Percentiles rank a stretch among this genome's conserved stretches.
phyloP scores from a whole-genome alignment of 176 grass and related monocot genomes.

The Aegilops speltoides region DNA sequence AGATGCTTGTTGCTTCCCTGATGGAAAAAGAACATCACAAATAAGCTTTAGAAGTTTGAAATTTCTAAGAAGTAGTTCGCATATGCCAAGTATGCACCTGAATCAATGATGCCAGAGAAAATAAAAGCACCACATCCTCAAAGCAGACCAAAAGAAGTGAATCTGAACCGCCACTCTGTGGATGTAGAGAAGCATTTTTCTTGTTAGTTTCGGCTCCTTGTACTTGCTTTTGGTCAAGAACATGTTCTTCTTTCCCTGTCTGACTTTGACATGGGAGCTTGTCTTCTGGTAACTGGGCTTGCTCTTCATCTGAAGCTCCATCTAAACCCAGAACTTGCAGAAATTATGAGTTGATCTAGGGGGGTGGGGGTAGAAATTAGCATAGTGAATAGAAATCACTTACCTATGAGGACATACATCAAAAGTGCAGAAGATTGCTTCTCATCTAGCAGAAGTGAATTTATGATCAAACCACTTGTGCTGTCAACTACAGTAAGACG shows the following conservation, averaged over 20 bases:
- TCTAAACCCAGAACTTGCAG: constrained; percentile 42
- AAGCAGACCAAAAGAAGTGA: constrained; percentile 77
- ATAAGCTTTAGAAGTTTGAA: constrained; percentile 25
- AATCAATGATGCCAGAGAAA: constrained; percentile 57
- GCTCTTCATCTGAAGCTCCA: constrained; percentile 37
- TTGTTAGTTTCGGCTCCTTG: constrained; percentile 37
- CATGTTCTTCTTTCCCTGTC: constrained; percentile 22
- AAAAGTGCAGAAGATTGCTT: constrained; percentile 62
- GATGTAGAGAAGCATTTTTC: constrained; percentile 34
- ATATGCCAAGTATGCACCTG: constrained; percentile 44
- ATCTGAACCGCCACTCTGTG: constrained; percentile 40
- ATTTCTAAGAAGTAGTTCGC: constrained; percentile 24
- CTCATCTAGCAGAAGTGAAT: constrained; percentile 52
- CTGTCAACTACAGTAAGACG: constrained; percentile 55
- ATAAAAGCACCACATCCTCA: constrained; percentile 58
- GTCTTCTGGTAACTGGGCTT: constrained; percentile 37
- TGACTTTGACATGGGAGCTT: constrained; percentile 30
- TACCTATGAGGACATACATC: constrained; percentile 84
- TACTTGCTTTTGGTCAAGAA: constrained; percentile 36
- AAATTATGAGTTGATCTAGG: constrained; percentile 31
- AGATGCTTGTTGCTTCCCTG: constrained; percentile 66
- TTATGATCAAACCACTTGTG: constrained; percentile 48
- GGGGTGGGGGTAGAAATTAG: constrained; percentile 12
- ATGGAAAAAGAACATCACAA: constrained; percentile 22
- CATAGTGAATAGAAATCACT: constrained; percentile 45